A percentile compares a stretch with the other conserved stretches of the same genome.
Evolutionary conservation across 176 grass and related monocot species (phyloP).

Genomic region (Sorghum bicolor): DNA sequence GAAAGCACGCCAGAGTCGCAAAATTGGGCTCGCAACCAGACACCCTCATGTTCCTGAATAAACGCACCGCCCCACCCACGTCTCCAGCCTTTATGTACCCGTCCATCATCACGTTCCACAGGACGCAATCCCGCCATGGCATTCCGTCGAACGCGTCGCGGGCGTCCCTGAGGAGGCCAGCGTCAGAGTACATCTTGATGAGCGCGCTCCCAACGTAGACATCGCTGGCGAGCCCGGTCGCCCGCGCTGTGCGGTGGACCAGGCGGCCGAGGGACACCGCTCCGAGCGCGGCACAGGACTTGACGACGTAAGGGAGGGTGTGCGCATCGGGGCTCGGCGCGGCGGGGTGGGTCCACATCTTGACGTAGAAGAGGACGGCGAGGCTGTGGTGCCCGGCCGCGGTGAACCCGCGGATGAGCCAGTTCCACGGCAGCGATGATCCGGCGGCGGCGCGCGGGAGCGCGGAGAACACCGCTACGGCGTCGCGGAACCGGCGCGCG

Average conservation of each 20-base stretch:
- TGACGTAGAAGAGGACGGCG: conserved; percentile 70
- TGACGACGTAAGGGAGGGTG: conserved; percentile 78
- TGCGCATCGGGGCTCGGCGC: conserved; percentile 51
- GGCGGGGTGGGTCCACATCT: conserved; percentile 68
- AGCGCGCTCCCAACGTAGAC: conserved; percentile 67
- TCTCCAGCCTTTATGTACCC: conserved; percentile 48
- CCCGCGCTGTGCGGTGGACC: conserved; percentile 57
- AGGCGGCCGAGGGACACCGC: conserved; percentile 52
- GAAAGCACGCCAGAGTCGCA: conserved; percentile 59
- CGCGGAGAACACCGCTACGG: conserved; percentile 57
- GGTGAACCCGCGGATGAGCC: conserved; percentile 76
- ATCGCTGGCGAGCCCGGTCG: conserved; percentile 44
- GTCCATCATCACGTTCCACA: conserved; percentile 89
- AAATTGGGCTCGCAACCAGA: conserved; percentile 40
- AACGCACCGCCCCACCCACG: conserved; percentile 20
- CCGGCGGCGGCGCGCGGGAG: conserved; percentile 34
- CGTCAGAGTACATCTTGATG: conserved; percentile 62
- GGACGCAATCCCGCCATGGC: conserved; percentile 55
- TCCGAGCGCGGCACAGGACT: conserved; percentile 57
- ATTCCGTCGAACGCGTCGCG: conserved; percentile 76
- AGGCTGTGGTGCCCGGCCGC: conserved; percentile 42
- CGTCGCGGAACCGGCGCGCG: conserved; percentile 59
- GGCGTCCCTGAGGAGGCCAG: conserved; percentile 37
- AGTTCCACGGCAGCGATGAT: conserved; percentile 76
- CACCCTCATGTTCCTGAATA: conserved; percentile 56